A percentile compares a stretch with the other conserved stretches of the same genome.
phyloP scores from a whole-genome alignment of 768 basidiomycete species.

The Candolleomyces eurysporus region DNA sequence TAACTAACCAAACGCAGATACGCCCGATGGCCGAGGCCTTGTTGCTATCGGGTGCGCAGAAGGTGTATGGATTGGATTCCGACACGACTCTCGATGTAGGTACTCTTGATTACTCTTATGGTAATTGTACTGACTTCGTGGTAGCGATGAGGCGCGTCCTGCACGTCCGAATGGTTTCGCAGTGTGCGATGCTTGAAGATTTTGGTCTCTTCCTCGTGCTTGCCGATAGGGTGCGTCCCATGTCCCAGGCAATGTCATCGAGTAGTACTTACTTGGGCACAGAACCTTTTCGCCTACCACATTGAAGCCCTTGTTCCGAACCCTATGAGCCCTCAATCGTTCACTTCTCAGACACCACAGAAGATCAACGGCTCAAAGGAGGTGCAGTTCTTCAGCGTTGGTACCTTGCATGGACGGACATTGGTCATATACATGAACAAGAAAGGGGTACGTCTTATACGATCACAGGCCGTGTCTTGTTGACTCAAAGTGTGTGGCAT shows the following conservation, averaged over 20 bases:
- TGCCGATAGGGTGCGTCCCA: constrained; percentile 73
- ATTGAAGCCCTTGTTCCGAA: constrained; percentile 96
- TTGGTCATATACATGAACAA: constrained; percentile 91
- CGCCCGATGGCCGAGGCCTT: constrained; percentile 74
- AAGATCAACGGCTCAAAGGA: constrained; percentile 89
- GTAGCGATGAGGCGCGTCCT: constrained; percentile 88
- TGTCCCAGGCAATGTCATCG: constrained; percentile 22
- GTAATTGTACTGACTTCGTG: constrained; percentile 26
- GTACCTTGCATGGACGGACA: constrained; percentile 81
- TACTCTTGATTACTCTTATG: background rate
- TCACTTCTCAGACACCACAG: constrained; percentile 79
- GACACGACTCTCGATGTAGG: constrained; percentile 82
- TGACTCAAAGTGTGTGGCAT: background rate
- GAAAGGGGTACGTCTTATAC: constrained; percentile 56
- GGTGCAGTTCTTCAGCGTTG: constrained; percentile 95
- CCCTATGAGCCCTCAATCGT: constrained; percentile 56
- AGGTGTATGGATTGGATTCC: constrained; percentile 93
- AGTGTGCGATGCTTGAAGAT: constrained; percentile 92
- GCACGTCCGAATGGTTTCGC: constrained; percentile 88
- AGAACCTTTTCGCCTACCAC: constrained; percentile 79
- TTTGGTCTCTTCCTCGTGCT: constrained; percentile 97
- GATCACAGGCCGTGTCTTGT: background rate
- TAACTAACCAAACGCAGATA: constrained; percentile 63
- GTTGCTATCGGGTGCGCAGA: constrained; percentile 91
- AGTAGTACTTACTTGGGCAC: background rate